These are phyloP conservation scores for Exophiala sp. DNA, from an alignment of 2,329 filamentous ascomycete species.

Conservation along the genomic window DNA sequence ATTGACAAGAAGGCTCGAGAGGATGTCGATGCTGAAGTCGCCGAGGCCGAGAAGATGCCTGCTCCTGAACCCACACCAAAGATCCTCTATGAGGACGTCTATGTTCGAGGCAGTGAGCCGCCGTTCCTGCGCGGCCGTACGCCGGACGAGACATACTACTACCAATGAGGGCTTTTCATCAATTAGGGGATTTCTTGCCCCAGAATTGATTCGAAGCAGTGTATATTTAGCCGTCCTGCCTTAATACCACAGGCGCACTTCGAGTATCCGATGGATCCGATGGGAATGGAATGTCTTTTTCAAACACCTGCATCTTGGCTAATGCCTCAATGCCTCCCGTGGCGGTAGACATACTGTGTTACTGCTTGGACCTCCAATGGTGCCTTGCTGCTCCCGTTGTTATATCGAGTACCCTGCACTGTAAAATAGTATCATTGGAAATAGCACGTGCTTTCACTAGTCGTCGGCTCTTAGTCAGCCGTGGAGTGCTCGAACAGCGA, in stretches of 20 bases:
- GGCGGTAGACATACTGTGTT: no score
- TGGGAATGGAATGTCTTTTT: background rate
- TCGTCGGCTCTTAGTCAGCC: no score
- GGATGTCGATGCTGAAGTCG: conserved; percentile 84
- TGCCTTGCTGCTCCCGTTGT: no score
- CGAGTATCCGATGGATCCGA: background rate
- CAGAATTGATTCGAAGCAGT: background rate
- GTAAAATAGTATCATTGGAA: no score
- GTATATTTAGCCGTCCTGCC: background rate
- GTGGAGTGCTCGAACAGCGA: background rate
- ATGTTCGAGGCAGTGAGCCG: conserved; percentile 81
- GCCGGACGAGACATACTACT: conserved; percentile 87
- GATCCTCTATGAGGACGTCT: conserved; percentile 95
- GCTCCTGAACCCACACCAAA: conserved; percentile 69
- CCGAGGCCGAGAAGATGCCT: conserved; percentile 80
- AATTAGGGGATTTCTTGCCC: background rate
- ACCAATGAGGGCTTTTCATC: conserved; percentile 37
- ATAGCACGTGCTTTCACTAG: no score
- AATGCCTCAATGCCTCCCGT: background rate
- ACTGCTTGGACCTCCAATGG: no score
- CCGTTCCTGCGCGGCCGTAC: conserved; percentile 80
- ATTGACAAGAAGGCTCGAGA: conserved; percentile 90
- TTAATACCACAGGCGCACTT: background rate
- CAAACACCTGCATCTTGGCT: background rate
- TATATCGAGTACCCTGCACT: no score